phyloP scores from a whole-genome alignment of 495 filamentous ascomycete genomes.

The Xylaria castorea region DNA sequence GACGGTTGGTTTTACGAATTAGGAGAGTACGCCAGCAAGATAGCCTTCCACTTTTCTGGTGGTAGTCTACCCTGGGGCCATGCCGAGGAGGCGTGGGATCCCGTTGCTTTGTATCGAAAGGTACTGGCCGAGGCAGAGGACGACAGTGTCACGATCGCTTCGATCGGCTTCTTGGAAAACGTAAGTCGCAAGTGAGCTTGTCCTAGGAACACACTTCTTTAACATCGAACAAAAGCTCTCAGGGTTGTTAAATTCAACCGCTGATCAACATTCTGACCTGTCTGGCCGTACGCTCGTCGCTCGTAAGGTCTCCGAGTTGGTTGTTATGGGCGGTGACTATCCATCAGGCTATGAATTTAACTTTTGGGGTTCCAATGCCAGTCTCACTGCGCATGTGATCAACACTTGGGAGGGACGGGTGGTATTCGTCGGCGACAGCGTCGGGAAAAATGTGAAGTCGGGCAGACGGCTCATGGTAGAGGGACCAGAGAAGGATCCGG shows the following conservation, averaged over 20 bases:
- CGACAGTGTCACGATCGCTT: slow-evolving; percentile 51
- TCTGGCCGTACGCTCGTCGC: slow-evolving; percentile 46
- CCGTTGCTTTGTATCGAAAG: slow-evolving; percentile 52
- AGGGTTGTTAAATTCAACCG: slow-evolving; percentile 45
- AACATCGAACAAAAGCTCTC: slow-evolving; percentile 40
- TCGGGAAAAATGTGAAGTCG: slow-evolving; percentile 44
- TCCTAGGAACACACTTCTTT: neutral
- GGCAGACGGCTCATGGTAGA: slow-evolving; percentile 44
- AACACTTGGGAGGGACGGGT: slow-evolving; percentile 48
- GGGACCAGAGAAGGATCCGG: slow-evolving; percentile 44
- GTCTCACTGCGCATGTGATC: slow-evolving; percentile 45
- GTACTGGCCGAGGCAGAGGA: slow-evolving; percentile 43
- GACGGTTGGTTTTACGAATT: slow-evolving; percentile 43
- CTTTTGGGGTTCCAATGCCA: slow-evolving; percentile 47
- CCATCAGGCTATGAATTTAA: slow-evolving; percentile 53
- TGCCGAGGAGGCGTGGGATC: slow-evolving; percentile 49
- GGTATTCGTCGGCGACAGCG: slow-evolving; percentile 47
- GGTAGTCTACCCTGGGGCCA: slow-evolving; percentile 39
- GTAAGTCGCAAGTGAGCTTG: slow-evolving; percentile 18
- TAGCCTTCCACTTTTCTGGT: slow-evolving; percentile 49
- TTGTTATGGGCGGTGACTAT: slow-evolving; percentile 56
- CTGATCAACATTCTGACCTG: slow-evolving; percentile 44
- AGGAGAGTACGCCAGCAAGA: slow-evolving; percentile 45
- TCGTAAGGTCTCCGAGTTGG: slow-evolving; percentile 51
- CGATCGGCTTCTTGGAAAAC: slow-evolving; percentile 53